Evolutionary conservation across 352 stramenopile species (phyloP).

Genomic region (Saprolegnia diclina): DNA sequence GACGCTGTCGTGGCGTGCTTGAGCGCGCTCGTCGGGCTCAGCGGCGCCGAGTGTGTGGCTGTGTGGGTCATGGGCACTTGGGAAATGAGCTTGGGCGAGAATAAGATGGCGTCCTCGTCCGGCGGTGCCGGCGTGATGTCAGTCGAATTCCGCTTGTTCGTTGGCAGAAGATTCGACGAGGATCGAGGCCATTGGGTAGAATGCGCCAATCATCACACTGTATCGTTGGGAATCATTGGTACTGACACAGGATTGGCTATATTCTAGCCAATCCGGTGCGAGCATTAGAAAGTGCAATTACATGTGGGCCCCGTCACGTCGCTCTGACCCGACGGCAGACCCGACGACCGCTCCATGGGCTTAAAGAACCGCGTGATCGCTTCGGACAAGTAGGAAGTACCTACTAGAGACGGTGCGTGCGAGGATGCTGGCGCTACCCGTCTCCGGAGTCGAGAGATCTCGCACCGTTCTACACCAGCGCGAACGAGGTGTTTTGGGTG

Average conservation of each 20-base stretch:
- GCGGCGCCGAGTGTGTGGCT: background rate
- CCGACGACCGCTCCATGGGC: too few species aligned
- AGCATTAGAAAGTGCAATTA: background rate
- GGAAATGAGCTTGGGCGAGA: background rate
- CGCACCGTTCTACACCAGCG: too few species aligned
- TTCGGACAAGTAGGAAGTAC: too few species aligned
- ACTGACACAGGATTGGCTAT: background rate
- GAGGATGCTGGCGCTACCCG: too few species aligned
- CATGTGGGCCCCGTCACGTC: too few species aligned
- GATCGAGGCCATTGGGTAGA: background rate
- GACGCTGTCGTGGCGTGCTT: background rate
- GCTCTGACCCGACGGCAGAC: too few species aligned
- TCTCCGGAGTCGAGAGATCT: too few species aligned
- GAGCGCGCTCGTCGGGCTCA: background rate
- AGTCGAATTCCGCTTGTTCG: background rate
- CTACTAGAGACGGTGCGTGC: too few species aligned
- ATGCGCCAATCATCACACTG: background rate
- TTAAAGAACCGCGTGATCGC: too few species aligned
- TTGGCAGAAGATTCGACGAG: background rate
- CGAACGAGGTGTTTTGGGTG: too few species aligned
- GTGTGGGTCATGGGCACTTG: background rate
- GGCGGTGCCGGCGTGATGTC: background rate
- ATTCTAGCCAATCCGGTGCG: background rate
- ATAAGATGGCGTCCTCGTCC: background rate
- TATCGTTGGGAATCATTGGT: background rate